A percentile compares a stretch with the other conserved stretches of the same genome.
These are phyloP conservation scores for Ascoidea rubescens DNA, from an alignment of 805 yeast genomes.

Conservation along the genomic window DNA sequence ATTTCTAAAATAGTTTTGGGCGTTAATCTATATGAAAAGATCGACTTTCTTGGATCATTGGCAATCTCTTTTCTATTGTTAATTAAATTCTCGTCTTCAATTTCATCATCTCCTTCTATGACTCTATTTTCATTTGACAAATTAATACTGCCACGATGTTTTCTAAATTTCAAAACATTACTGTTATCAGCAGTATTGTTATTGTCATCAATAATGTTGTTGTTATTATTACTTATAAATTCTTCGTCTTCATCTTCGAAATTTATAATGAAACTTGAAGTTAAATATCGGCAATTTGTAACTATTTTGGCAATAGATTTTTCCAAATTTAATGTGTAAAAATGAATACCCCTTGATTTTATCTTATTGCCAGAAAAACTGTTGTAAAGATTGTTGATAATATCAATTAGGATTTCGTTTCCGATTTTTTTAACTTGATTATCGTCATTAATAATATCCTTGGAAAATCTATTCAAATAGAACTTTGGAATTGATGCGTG, in stretches of 20 bases:
- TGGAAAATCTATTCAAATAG: conserved; percentile 40
- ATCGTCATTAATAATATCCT: conserved; percentile 51
- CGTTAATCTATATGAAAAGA: too few species aligned
- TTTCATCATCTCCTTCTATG: background rate
- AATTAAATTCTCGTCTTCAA: too few species aligned
- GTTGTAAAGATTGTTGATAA: conserved; percentile 39
- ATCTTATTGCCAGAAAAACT: conserved; percentile 17
- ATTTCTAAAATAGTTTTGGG: conserved; percentile 41
- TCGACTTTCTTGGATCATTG: too few species aligned
- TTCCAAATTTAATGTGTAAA: conserved; percentile 85
- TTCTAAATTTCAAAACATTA: too few species aligned
- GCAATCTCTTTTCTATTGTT: too few species aligned
- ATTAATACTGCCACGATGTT: too few species aligned
- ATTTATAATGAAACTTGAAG: conserved; percentile 13
- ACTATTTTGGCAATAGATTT: conserved; percentile 82
- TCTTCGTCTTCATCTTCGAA: too few species aligned
- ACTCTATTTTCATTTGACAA: too few species aligned
- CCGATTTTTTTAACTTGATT: conserved; percentile 73
- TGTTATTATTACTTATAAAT: conserved; percentile 24
- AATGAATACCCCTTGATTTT: conserved; percentile 73
- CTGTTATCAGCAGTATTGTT: conserved; percentile 3
- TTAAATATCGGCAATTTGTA: conserved; percentile 41
- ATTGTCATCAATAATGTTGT: conserved; percentile 20
- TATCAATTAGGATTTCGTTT: conserved; percentile 54
- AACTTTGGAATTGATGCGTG: conserved; percentile 68